Evolutionary conservation across 352 stramenopile species (phyloP).

Genomic region (Globisporangium barbulae): DNA sequence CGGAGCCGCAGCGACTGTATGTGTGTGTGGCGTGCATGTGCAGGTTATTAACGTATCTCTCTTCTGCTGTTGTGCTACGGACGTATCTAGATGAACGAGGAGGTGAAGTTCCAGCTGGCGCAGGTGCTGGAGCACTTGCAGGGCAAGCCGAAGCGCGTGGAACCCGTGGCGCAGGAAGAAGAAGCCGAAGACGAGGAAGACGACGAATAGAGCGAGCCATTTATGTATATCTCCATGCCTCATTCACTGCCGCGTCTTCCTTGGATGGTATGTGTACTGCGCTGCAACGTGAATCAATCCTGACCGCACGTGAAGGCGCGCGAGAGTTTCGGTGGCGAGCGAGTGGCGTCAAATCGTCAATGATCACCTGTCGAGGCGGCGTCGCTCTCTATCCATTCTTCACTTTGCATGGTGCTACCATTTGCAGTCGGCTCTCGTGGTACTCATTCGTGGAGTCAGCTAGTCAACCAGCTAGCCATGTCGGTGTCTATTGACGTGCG

Average conservation of each 20-base stretch:
- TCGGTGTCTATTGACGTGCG: neutral
- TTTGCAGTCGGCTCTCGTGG: neutral
- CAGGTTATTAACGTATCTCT: neutral
- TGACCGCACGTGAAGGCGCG: neutral
- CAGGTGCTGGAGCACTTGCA: conserved; percentile 76
- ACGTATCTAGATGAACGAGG: conserved; percentile 59
- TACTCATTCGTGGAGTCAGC: neutral
- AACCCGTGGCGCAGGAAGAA: conserved; percentile 6
- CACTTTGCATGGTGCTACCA: no score
- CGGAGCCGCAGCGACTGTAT: neutral
- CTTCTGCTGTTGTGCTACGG: neutral
- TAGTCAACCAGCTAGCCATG: neutral
- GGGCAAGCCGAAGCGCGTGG: conserved; percentile 25
- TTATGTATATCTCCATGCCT: neutral
- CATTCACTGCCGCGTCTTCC: neutral
- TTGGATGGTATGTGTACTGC: neutral
- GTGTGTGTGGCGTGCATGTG: neutral
- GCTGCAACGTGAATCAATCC: no score
- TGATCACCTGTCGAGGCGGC: no score
- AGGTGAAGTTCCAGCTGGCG: conserved; percentile 70
- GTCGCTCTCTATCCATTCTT: neutral
- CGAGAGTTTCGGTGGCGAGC: neutral
- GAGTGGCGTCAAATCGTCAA: neutral
- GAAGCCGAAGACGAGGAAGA: conserved; percentile 5
- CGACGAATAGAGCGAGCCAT: conserved; percentile 9